Conservation (phyloP, 2,329 filamentous ascomycete genomes). For the Claviceps arundinis region DNA sequence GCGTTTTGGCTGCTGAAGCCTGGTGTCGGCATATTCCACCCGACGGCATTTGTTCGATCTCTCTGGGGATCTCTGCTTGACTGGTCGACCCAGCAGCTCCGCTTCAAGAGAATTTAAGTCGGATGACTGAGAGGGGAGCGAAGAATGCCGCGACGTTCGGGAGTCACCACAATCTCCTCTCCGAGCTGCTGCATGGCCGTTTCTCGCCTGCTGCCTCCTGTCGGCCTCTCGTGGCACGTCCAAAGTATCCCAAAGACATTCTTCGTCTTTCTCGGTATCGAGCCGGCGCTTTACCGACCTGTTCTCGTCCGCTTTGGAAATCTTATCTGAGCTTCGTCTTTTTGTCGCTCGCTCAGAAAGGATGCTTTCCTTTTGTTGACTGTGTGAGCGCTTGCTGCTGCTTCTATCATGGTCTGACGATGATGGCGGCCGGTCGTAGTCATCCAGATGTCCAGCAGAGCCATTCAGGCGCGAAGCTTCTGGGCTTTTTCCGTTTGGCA, state of each 20-base stretch:
- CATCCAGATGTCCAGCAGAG: not conserved
- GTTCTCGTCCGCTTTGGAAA: not conserved
- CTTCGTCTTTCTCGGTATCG: constrained; percentile 15
- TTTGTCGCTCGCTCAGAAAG: not conserved
- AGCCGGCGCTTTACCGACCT: constrained; percentile 13
- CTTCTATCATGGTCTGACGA: not conserved
- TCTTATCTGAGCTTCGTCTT: not conserved
- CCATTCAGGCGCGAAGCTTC: not conserved
- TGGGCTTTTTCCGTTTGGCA: not conserved
- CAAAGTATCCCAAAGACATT: constrained; percentile 8
- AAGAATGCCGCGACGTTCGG: constrained; percentile 17
- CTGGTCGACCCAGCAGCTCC: constrained; percentile 22
- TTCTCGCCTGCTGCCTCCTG: constrained; percentile 1
- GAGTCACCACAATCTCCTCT: constrained; percentile 12
- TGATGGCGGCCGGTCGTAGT: not conserved
- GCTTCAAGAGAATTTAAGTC: constrained; percentile 26
- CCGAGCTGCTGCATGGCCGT: not conserved
- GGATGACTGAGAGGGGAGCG: constrained; percentile 20
- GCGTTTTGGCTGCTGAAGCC: constrained; percentile 16
- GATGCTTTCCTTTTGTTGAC: not conserved
- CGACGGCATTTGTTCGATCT: constrained; percentile 11
- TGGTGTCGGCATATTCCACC: constrained; percentile 8
- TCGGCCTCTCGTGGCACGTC: constrained; percentile 6
- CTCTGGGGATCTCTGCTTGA: constrained; percentile 17
- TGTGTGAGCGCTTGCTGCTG: constrained; percentile 1